phyloP scores from a whole-genome alignment of 305 asterid species.

The Rubia occidens region DNA sequence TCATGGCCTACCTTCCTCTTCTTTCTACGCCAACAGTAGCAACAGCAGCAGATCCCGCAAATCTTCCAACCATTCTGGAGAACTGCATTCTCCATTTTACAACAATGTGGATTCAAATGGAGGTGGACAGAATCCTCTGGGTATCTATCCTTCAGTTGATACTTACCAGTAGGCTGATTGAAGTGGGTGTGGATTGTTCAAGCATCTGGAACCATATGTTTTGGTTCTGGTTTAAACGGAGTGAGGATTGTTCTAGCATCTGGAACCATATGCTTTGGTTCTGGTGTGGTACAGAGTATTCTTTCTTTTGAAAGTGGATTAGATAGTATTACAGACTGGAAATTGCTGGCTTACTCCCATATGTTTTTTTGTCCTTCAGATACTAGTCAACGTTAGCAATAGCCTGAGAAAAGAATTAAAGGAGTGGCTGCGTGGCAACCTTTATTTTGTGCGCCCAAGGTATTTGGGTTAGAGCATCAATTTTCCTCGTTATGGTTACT shows the following conservation, averaged over 20 bases:
- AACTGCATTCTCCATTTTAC: conserved; percentile 50
- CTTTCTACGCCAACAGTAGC: conserved; percentile 39
- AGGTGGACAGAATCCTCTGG: conserved; percentile 39
- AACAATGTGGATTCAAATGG: conserved; percentile 52
- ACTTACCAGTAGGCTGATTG: conserved; percentile 20
- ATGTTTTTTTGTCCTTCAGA: neutral
- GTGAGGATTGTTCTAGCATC: no score
- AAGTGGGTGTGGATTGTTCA: neutral
- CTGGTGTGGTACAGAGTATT: no score
- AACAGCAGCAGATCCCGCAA: conserved; percentile 49
- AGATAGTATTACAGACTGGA: conserved; percentile 8
- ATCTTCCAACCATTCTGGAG: conserved; percentile 61
- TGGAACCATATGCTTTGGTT: no score
- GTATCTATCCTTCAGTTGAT: conserved; percentile 48
- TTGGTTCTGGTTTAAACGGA: no score
- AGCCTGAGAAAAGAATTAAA: conserved; percentile 17
- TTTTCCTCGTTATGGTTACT: neutral
- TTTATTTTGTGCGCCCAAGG: neutral
- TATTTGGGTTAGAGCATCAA: neutral
- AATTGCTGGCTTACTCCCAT: conserved; percentile 10
- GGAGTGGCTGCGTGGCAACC: conserved; percentile 12
- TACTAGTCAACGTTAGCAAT: conserved; percentile 14
- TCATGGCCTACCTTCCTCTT: conserved; percentile 80
- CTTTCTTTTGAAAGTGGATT: no score
- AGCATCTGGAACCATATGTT: no score